phyloP scores from a whole-genome alignment of 768 basidiomycete genomes.

The Tubosaeta brunneosetosa region DNA sequence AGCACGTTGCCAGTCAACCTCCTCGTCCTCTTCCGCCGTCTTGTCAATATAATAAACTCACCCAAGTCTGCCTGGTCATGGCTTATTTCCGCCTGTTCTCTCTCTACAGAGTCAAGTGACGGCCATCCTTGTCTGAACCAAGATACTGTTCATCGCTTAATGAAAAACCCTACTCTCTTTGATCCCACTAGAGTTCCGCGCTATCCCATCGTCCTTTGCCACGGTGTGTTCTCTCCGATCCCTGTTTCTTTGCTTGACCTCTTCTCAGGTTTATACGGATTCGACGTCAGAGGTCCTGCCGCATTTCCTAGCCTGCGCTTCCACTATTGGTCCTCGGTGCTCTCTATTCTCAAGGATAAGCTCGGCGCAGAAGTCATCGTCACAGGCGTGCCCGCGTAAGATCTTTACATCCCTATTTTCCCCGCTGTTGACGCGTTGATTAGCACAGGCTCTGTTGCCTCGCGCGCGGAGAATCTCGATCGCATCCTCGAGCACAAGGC shows the following conservation, averaged over 20 bases:
- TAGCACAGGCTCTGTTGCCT: constrained; percentile 86
- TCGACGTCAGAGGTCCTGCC: constrained; percentile 82
- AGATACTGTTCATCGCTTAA: constrained; percentile 64
- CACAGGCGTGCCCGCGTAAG: constrained; percentile 88
- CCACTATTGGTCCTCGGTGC: constrained; percentile 92
- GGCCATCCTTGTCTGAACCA: constrained; percentile 11
- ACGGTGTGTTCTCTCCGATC: constrained; percentile 51
- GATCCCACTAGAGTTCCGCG: constrained; percentile 78
- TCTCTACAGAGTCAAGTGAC: constrained; percentile 4
- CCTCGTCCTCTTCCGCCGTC: constrained; percentile 54
- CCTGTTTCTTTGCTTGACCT: neutral
- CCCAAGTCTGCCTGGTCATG: constrained; percentile 12
- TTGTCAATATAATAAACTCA: constrained; percentile 54
- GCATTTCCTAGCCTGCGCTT: constrained; percentile 78
- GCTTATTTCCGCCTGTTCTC: constrained; percentile 9
- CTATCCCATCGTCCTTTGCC: constrained; percentile 91
- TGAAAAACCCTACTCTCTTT: constrained; percentile 72
- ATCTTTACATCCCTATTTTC: neutral
- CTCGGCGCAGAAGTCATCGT: constrained; percentile 95
- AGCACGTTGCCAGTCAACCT: constrained; percentile 55
- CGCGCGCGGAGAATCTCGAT: constrained; percentile 75
- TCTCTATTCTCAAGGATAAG: constrained; percentile 71
- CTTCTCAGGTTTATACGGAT: constrained; percentile 81
- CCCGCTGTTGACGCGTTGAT: neutral
- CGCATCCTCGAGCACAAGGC: constrained; percentile 61